Base-by-base conservation (phyloP, 331 rosid species). In the Quercus tomentella region DNA sequence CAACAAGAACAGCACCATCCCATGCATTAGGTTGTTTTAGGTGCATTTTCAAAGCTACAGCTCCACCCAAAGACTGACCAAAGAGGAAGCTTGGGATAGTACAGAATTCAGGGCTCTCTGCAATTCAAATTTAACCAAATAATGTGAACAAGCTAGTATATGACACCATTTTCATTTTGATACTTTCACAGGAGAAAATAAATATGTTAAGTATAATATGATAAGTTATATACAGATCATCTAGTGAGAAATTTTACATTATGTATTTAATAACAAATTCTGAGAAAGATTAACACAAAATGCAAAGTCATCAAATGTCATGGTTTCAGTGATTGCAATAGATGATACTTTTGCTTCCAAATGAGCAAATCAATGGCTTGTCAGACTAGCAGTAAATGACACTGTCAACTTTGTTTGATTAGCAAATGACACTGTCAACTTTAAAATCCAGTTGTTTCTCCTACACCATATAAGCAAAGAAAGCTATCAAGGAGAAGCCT, bases 51-150 rank as follows among this genome's bases (percentile, higher is more conserved):
- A 96, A 79, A 62, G 91, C 91, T 79, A 96, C 93, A 76, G 99
- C 99, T 84, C 98, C 99, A 73, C 98, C 99, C 97, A 96, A 26
- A 25, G 99, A 96, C 84, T 93, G 85, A 70, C 98, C 99, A 73
- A 96, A 89, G 73, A 93, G 91, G 83, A 93, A 96, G 85, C 89
- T 88, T 49, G 92, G 97, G 82, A 93, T 89, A 66, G 83, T 79
- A 55, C 20, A n/a, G 66, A 87, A 89, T 75, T 85, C 89, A 0
- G 92, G 97, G 72, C 85, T 81, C 78, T 84, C 97, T 94, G 94
- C 81, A 77, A 79, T 75, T 56, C 31, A 63, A 51, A 84, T 77
- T 68, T 62, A 82, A 72, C 68, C 73, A 81, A 79, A 54, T 30
- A 33, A 57, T 25, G 43, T 72, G 49, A 75, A 51, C 57, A 74